Base-by-base conservation (phyloP, 2,329 filamentous ascomycete genomes). In the Moelleriella libera region DNA sequence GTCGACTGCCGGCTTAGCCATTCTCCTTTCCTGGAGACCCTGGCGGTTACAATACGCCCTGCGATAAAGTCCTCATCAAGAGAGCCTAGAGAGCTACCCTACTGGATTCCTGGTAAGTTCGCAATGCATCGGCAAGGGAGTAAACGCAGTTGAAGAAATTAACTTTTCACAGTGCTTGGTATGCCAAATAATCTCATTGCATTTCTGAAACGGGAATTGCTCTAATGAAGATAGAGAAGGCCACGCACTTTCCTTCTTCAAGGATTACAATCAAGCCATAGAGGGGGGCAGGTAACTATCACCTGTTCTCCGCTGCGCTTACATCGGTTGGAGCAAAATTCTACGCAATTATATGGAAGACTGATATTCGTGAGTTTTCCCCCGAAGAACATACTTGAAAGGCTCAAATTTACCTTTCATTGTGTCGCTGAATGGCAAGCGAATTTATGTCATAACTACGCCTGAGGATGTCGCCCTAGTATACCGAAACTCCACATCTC, bases 211-310 rank as follows among this genome's bases (percentile, higher is more conserved):
- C 6, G 42, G 42, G 12, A 5, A 28, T 21, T 30, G 42, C 42
- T 44, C 30, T 11, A 2, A 14, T 14, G 10, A 43, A 21, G 8
- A 9, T 39, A 8, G 12, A 39, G 34, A 9, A 45, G 44, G 44
- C 44, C 44, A 45, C 31, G 44, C 29, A 9, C 31, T 29, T 8
- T 11, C 30, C 9, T 45, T 45, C 14, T 45, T 45, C 30, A 45
- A 45, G 14, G 44, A 45, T 34, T 45, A 45, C 44, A 45, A 45
- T 28, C 29, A 45, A 37, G 44, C 44, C 8, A 34, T 45, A 30
- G 44, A 45, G 10, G 9, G 37, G 9, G 44, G 28, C 29, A 37
- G 29, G 44, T 45, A 34, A 31, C 7, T 21, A 2, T n/a, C 9
- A 28, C 37, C 31, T 34, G 37, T 5, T 6, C 44, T 9, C 30